A percentile compares a stretch with the other conserved stretches of the same genome.
phyloP scores from a whole-genome alignment of 2,329 filamentous ascomycete genomes.

The Rhynchosporium agropyri region DNA sequence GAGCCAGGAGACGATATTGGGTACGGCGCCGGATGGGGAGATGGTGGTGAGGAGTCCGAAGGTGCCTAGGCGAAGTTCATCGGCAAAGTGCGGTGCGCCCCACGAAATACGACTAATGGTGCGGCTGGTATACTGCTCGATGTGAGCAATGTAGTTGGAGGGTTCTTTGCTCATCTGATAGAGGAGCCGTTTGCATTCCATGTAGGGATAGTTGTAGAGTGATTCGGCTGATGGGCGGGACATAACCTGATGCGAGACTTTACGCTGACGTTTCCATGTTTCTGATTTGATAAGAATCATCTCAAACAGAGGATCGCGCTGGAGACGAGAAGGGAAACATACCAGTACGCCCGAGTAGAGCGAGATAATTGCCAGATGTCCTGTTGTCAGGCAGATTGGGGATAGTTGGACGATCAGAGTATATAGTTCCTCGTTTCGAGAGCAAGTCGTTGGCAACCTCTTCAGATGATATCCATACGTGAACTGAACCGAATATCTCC shows the following conservation, averaged over 20 bases:
- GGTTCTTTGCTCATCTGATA: slow-evolving; percentile 47
- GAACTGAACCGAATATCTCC: slow-evolving; percentile 50
- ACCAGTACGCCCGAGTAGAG: slow-evolving; percentile 50
- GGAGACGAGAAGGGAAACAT: slow-evolving; percentile 14
- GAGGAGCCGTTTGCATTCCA: slow-evolving; percentile 46
- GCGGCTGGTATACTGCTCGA: slow-evolving; percentile 52
- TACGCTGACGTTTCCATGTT: slow-evolving; percentile 53
- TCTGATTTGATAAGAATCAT: slow-evolving; percentile 40
- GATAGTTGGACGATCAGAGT: slow-evolving; percentile 52
- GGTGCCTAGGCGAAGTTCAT: slow-evolving; percentile 49
- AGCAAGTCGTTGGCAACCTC: slow-evolving; percentile 50
- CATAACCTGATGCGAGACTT: slow-evolving; percentile 51
- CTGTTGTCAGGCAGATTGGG: slow-evolving; percentile 52
- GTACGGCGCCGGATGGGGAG: slow-evolving; percentile 49
- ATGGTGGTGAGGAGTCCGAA: slow-evolving; percentile 52
- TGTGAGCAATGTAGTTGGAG: slow-evolving; percentile 49
- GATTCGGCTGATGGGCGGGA: slow-evolving; percentile 43
- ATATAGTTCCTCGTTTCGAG: slow-evolving; percentile 47
- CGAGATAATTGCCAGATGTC: slow-evolving; percentile 52
- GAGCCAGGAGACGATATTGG: slow-evolving; percentile 51
- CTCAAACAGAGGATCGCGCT: not conserved
- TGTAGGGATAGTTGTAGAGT: slow-evolving; percentile 48
- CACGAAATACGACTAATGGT: slow-evolving; percentile 51
- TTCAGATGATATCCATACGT: slow-evolving; percentile 54
- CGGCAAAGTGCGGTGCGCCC: slow-evolving; percentile 48